Evolutionary conservation across 306 rosid genomes (phyloP).

Genomic region (Prunus dulcis): DNA sequence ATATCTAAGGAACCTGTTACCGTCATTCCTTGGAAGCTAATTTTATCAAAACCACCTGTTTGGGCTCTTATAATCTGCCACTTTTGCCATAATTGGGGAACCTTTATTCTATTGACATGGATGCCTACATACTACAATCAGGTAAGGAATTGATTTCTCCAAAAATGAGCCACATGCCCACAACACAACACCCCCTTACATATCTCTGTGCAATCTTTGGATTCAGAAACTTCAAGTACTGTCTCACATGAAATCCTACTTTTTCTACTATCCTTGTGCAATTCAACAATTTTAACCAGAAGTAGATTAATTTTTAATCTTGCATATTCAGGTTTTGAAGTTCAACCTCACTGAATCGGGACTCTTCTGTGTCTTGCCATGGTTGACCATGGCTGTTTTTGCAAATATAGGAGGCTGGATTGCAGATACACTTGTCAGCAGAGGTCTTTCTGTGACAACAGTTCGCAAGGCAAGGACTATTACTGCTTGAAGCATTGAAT

Average conservation of each 20-base stretch:
- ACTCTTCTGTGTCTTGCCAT: conserved; percentile 89
- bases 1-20: conserved; percentile 73
- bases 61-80: conserved; percentile 96
- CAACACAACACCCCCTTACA: not conserved
- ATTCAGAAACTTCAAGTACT: not conserved
- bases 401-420: conserved; percentile 99
- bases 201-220: not conserved
- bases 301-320: not conserved
- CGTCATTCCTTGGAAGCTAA: conserved; percentile 87
- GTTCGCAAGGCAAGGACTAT: conserved; percentile 78
- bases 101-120: conserved; percentile 95
- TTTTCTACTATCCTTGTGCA: not conserved
- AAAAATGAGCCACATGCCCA: not conserved
- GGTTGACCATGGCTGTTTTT: conserved; percentile 96
- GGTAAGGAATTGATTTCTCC: conserved; percentile 38
- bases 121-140: conserved; percentile 99
- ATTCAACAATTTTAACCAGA: not conserved
- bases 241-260: not conserved
- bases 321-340: conserved; percentile 78
- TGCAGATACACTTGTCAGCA: conserved; percentile 93
- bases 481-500: not conserved
- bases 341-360: conserved; percentile 98
- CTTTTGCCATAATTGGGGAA: conserved; percentile 96
- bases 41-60: conserved; percentile 90
- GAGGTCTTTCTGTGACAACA: conserved; percentile 75